A percentile compares a stretch with the other conserved stretches of the same genome.
These are phyloP conservation scores for Sambucus nigra DNA, from an alignment of 129 eudicot species.

Conservation along the genomic window DNA sequence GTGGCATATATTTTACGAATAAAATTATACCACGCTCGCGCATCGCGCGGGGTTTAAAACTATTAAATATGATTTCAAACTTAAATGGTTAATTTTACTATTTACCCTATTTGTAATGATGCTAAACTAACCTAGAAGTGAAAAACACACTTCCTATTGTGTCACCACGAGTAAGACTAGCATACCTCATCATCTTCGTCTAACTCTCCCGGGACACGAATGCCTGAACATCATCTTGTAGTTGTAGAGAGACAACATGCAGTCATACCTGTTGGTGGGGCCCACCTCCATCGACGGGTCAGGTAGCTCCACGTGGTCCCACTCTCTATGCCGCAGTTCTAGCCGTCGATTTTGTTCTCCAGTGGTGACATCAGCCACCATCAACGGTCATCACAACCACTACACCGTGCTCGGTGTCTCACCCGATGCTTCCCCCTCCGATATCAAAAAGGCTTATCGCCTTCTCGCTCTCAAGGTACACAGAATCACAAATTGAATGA, in stretches of 20 bases:
- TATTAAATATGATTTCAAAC: too few relatives aligned
- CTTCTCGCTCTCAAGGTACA: slow-evolving; percentile 79
- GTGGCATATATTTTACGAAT: too few relatives aligned
- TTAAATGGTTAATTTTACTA: too few relatives aligned
- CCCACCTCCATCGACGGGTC: slow-evolving; percentile 37
- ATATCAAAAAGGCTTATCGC: slow-evolving; percentile 81
- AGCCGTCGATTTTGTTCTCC: slow-evolving; percentile 19
- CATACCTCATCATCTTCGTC: background rate
- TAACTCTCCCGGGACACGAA: slow-evolving; percentile 9
- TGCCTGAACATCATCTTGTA: slow-evolving; percentile 3
- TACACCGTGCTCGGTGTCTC: slow-evolving; percentile 64
- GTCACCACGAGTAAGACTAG: background rate
- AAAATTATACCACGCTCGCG: too few relatives aligned
- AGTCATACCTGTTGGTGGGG: slow-evolving; percentile 32
- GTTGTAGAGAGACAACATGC: slow-evolving; percentile 12
- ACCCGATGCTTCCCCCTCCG: slow-evolving; percentile 50
- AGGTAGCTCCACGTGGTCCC: slow-evolving; percentile 16
- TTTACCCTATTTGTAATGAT: too few relatives aligned
- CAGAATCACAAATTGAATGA: too few relatives aligned
- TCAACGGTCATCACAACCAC: slow-evolving; percentile 45
- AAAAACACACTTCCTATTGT: too few relatives aligned
- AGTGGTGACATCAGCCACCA: slow-evolving; percentile 32
- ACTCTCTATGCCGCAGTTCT: background rate
- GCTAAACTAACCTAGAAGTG: too few relatives aligned
- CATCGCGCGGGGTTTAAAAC: too few relatives aligned